These are phyloP conservation scores for Ambrosia artemisiifolia DNA, from an alignment of 129 eudicot genomes.

Conservation along the genomic window DNA sequence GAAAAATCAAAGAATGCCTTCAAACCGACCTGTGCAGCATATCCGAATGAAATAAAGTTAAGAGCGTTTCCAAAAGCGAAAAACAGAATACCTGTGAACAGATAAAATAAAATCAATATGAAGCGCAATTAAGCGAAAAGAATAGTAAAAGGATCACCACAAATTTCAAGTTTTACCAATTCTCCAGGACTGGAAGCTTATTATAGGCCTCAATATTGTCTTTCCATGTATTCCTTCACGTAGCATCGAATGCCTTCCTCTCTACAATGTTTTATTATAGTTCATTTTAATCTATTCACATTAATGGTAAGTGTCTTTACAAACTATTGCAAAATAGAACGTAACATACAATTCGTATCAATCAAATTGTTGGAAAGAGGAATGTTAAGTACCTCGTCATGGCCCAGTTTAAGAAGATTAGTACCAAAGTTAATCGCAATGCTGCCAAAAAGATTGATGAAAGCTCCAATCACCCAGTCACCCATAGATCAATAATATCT, in stretches of 20 bases:
- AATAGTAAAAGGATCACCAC: constrained; percentile 2
- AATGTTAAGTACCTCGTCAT: constrained; percentile 69
- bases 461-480: constrained; percentile 98
- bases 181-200: constrained; percentile 97
- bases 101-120: background rate
- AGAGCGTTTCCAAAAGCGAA: constrained; percentile 92
- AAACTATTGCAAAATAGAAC: background rate
- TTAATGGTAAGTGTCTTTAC: background rate
- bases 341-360: background rate
- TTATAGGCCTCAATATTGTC: constrained; percentile 64
- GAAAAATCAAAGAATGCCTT: background rate
- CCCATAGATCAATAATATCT: constrained; percentile 58
- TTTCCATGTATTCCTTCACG: constrained; percentile 67
- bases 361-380: background rate
- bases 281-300: constrained; percentile 14
- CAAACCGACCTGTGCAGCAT: constrained; percentile 94
- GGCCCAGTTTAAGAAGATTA: constrained; percentile 96
- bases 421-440: constrained; percentile 96
- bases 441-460: constrained; percentile 91
- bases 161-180: constrained; percentile 44
- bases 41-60: constrained; percentile 92
- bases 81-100: constrained; percentile 62
- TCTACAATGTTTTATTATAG: constrained; percentile 49
- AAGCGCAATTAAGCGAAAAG: background rate
- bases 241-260: constrained; percentile 60